phyloP scores from a whole-genome alignment of 1,139 yeast genomes.

The Hansenula sp. region DNA sequence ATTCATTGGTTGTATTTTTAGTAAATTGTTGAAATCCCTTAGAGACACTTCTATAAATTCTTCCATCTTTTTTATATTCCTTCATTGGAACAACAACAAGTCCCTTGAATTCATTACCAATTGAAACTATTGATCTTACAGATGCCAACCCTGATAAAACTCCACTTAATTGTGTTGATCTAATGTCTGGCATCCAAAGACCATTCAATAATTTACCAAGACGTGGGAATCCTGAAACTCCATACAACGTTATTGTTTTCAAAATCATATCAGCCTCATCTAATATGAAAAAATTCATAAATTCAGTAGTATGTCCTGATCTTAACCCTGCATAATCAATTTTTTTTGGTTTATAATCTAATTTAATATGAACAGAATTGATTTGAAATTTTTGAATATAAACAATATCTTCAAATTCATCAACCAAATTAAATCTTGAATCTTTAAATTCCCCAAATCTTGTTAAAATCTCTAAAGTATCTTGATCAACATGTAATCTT shows the following conservation, averaged over 20 bases:
- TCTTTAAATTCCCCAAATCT: conserved; percentile 83
- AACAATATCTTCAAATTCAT: conserved; percentile 50
- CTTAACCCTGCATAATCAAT: conserved; percentile 79
- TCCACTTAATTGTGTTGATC: conserved; percentile 71
- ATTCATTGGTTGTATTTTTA: conserved; percentile 74
- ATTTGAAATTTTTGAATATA: conserved; percentile 70
- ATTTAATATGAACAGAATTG: conserved; percentile 56
- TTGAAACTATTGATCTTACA: conserved; percentile 67
- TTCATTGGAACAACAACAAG: conserved; percentile 68
- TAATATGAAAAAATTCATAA: conserved; percentile 81
- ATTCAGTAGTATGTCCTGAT: conserved; percentile 82
- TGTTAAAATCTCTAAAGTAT: conserved; percentile 77
- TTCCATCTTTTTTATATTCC: conserved; percentile 72
- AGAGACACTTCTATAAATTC: conserved; percentile 65
- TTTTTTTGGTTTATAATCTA: conserved; percentile 92
- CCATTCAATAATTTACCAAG: conserved; percentile 53
- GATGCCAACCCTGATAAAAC: conserved; percentile 84
- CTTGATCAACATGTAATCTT: conserved; percentile 87
- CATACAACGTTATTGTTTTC: conserved; percentile 62
- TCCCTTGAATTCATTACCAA: conserved; percentile 77
- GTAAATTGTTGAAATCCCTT: conserved; percentile 79
- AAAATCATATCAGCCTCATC: conserved; percentile 79
- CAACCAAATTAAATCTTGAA: conserved; percentile 56
- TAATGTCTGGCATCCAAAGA: conserved; percentile 86
- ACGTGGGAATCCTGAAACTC: conserved; percentile 68